A percentile compares a stretch with the other conserved stretches of the same genome.
These are phyloP conservation scores for Colletotrichum trifolii DNA, from an alignment of 2,329 filamentous ascomycete genomes.

Conservation along the genomic window DNA sequence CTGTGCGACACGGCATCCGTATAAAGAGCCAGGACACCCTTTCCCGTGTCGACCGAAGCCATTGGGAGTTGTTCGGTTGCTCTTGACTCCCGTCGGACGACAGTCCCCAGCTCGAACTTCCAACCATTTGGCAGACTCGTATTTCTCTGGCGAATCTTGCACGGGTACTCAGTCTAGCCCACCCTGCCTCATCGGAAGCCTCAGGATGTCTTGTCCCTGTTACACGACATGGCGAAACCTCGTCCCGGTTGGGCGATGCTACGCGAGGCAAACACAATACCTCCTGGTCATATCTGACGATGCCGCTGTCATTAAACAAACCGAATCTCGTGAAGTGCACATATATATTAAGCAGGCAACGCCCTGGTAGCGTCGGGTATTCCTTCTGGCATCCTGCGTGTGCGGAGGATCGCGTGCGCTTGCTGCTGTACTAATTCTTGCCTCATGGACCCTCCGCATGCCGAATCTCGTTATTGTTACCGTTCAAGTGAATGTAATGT, in stretches of 20 bases:
- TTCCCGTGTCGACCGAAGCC: slow-evolving; percentile 9
- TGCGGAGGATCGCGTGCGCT: no score
- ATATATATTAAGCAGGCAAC: slow-evolving; percentile 2
- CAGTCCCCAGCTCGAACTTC: slow-evolving; percentile 16
- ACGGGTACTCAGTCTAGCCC: background rate
- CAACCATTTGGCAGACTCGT: slow-evolving; percentile 11
- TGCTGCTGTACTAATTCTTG: no score
- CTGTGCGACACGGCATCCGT: slow-evolving; percentile 4
- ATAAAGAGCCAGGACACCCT: background rate
- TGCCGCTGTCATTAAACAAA: background rate
- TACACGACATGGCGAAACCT: slow-evolving; percentile 18
- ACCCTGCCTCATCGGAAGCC: slow-evolving; percentile 30
- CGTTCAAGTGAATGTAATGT: no score
- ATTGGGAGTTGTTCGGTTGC: slow-evolving; percentile 4
- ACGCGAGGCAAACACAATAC: slow-evolving; percentile 25
- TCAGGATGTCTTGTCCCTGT: slow-evolving; percentile 30
- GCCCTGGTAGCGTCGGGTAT: background rate
- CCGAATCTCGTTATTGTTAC: no score
- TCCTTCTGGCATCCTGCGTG: background rate
- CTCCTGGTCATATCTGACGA: background rate
- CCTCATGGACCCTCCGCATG: no score
- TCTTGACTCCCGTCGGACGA: slow-evolving; percentile 17
- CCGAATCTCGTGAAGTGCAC: slow-evolving; percentile 6
- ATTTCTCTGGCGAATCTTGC: background rate
- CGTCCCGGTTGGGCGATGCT: slow-evolving; percentile 7